These are phyloP conservation scores for Cylindrotheca fusiformis DNA, from an alignment of 108 stramenopile species.

Conservation along the genomic window DNA sequence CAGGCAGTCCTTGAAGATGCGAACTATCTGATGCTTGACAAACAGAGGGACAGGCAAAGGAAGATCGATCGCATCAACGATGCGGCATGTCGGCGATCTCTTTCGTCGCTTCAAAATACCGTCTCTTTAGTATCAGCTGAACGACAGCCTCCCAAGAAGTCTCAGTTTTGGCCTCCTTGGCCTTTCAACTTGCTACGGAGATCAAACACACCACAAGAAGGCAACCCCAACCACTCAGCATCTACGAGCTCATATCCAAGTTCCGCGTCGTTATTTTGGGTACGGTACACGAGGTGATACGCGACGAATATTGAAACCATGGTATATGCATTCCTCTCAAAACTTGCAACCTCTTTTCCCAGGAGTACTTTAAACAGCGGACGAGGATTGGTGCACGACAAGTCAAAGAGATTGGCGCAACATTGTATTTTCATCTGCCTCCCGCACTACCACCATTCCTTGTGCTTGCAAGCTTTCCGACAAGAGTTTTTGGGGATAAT, in stretches of 20 bases:
- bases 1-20: too few relatives aligned
- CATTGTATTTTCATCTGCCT: conserved; percentile 76
- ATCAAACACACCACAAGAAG: not conserved
- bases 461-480: conserved; percentile 54
- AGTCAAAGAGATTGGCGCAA: conserved; percentile 41
- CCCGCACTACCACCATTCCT: conserved; percentile 67
- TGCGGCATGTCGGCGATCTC: too few relatives aligned
- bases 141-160: not conserved
- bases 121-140: too few relatives aligned
- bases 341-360: too few relatives aligned
- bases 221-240: not conserved
- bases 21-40: too few relatives aligned
- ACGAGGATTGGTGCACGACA: conserved; percentile 25
- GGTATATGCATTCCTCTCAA: too few relatives aligned
- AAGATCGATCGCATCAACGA: too few relatives aligned
- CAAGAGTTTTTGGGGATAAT: conserved; percentile 21
- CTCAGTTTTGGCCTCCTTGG: conserved; percentile 52
- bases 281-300: conserved; percentile 20
- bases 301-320: too few relatives aligned
- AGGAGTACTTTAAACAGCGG: conserved; percentile 1
- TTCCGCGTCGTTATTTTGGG: conserved; percentile 17
- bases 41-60: too few relatives aligned
- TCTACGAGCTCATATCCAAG: conserved; percentile 14
- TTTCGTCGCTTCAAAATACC: too few relatives aligned
- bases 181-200: conserved; percentile 36